Base-by-base conservation (phyloP, 768 basidiomycete species). In the Leccinum subgranulosum region DNA sequence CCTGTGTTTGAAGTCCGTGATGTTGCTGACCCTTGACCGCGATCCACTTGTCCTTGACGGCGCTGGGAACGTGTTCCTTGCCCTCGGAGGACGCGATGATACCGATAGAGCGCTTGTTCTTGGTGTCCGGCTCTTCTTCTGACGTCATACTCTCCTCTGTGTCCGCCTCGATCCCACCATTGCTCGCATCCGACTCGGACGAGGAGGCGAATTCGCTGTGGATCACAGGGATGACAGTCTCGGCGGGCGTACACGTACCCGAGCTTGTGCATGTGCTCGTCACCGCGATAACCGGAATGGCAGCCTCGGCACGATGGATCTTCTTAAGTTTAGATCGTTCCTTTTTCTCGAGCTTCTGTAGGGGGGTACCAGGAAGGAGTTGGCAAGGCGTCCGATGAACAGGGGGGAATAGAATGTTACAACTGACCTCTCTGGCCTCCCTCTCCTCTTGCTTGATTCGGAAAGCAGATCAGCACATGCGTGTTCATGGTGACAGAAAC, bases 81-180 rank as follows among this genome's bases (percentile, higher is more conserved):
- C 39, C 29, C 25, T 66, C 59, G 6, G 55, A 43, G 5, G 54
- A 51, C 53, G 54, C 50, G 31, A 51, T 54, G 46, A 66, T 69
- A 19, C 67, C 41, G 19, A 43, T 43, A 4, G 41, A 19, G 41
- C 41, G 41, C 41, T 43, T 43, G 41, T 43, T 41, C 39, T 46
- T 63, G 64, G 81, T 81, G 41, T 84, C 81, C 21, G 69, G 67
- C 66, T 89, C 83, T 56, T 80, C 88, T 64, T 90, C 89, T 33
- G 87, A 88, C 3, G 87, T 86, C 61, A 87, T 75, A 66, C 87
- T 88, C 66, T 86, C 87, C 71, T 91, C 89, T 23, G 83, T 83
- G 65, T 91, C 90, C 8, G 85, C 87, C 57, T 90, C 90, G 53
- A 80, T 80, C 19, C 77, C 79, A 14, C 82, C 83, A 17, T 79